Base-by-base conservation (phyloP, 148 eudicot genomes). In the Rhododendron ferrugineum region DNA sequence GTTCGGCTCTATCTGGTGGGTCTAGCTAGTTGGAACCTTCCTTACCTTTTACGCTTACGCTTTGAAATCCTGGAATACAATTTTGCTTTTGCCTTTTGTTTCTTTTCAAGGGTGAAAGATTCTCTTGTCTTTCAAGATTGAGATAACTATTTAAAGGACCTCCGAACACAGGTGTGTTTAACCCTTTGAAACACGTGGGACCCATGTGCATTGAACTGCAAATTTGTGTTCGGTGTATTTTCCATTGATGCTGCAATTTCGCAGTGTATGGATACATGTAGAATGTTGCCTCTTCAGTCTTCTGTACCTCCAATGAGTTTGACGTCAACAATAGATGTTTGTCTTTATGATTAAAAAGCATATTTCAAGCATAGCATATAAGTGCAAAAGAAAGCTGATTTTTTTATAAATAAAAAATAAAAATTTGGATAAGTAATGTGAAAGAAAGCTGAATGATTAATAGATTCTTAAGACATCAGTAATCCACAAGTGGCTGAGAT, bases 1-100 rank as follows among this genome's bases (percentile, higher is more conserved):
- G 72, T 84, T 84, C 56, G 44, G 73, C 80, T 84, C 79, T 73
- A 40, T 82, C 82, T 79, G 42, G 88, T 74, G 86, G 84, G 81
- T 84, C 83, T 80, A 28, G 75, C 83, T 80, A 28, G 75, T 6
- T 15, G 68, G 78, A 79, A 80, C 68, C 81, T 85, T 85, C 52
- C 64, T 80, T 34, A 50, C 34, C 68, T 79, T 79, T 34, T 30
- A 36, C 32, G 82, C 77, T 34, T 30, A 36, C 32, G 82, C 77
- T 44, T 26, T 30, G 44, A 18, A 26, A 40, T 70, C 34, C 42
- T 66, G 84, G 84, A 26, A 46, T 46, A 18, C 60, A 54, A 54
- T 4, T 52, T 13, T 14, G 56, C 85, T 83, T 88, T 85, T 73
- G 66, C 86, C 73, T 73, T 83, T 82, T 32, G 87, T 75, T 82